These are phyloP conservation scores for Mangifera indica DNA, from an alignment of 345 rosid species.

Conservation along the genomic window DNA sequence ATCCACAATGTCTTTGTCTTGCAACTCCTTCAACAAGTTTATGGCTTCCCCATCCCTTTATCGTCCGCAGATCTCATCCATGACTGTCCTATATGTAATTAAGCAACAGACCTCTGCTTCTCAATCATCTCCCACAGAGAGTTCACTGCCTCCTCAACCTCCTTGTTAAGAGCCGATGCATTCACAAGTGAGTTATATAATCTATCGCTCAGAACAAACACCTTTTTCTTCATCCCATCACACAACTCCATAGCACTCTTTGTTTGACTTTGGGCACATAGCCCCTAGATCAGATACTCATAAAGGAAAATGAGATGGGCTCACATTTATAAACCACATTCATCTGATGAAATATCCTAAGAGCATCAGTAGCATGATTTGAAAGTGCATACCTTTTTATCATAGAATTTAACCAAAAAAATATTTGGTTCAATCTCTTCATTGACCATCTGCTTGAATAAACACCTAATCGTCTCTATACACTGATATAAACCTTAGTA, in stretches of 20 bases:
- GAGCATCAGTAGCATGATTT: conserved; percentile 86
- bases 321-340: conserved; percentile 58
- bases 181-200: conserved; percentile 81
- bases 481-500: no score
- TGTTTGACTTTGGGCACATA: conserved; percentile 85
- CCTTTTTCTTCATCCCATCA: conserved; percentile 72
- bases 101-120: conserved; percentile 54
- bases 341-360: conserved; percentile 92
- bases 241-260: conserved; percentile 69
- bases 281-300: conserved; percentile 78
- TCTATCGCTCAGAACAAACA: conserved; percentile 65
- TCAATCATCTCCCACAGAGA: conserved; percentile 80
- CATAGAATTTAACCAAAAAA: conserved; percentile 59
- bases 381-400: conserved; percentile 86
- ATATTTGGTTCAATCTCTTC: conserved; percentile 83
- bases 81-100: conserved; percentile 59
- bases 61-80: conserved; percentile 73
- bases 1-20: conserved; percentile 57
- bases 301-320: conserved; percentile 81
- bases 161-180: conserved; percentile 76
- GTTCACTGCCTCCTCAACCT: conserved; percentile 56
- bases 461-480: conserved; percentile 65
- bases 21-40: conserved; percentile 54
- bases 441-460: conserved; percentile 81
- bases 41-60: conserved; percentile 54